Percentiles rank a stretch among this genome's conserved stretches.
Evolutionary conservation across 1,284 basidiomycete genomes (phyloP).

Genomic region (Sphagnurus paluster): DNA sequence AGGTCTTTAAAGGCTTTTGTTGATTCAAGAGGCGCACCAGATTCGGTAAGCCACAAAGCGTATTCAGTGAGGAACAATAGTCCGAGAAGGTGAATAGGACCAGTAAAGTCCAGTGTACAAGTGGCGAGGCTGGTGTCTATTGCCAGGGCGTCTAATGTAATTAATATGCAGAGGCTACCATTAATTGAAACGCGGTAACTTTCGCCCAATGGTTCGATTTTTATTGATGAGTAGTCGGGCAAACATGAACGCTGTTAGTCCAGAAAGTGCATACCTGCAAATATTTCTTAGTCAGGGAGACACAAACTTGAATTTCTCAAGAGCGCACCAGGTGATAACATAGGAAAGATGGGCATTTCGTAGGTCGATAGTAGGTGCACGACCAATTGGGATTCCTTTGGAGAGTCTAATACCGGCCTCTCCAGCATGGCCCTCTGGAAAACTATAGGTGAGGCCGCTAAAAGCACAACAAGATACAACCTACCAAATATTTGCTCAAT

Average conservation of each 20-base stretch:
- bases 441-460: constrained; percentile 8
- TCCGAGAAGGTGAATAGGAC: too few species aligned
- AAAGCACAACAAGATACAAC: neutral
- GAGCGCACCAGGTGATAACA: constrained; percentile 86
- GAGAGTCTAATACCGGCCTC: constrained; percentile 65
- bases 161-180: neutral
- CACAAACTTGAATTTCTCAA: constrained; percentile 6
- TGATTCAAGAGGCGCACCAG: too few species aligned
- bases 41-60: neutral
- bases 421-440: constrained; percentile 80
- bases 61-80: too few species aligned
- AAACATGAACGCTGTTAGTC: constrained; percentile 67
- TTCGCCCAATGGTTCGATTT: constrained; percentile 39
- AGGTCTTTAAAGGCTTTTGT: neutral
- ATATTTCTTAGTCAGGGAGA: constrained; percentile 3
- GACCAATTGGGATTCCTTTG: constrained; percentile 85
- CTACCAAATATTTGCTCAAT: constrained; percentile 85
- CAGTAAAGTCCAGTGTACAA: too few species aligned
- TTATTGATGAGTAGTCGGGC: constrained; percentile 53
- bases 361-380: constrained; percentile 83
- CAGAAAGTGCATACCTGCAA: constrained; percentile 70
- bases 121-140: neutral
- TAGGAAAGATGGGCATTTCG: constrained; percentile 96
- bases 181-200: constrained; percentile 34
- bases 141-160: neutral